Base-by-base conservation (phyloP, 1,139 yeast species). In the Candida albicans region DNA sequence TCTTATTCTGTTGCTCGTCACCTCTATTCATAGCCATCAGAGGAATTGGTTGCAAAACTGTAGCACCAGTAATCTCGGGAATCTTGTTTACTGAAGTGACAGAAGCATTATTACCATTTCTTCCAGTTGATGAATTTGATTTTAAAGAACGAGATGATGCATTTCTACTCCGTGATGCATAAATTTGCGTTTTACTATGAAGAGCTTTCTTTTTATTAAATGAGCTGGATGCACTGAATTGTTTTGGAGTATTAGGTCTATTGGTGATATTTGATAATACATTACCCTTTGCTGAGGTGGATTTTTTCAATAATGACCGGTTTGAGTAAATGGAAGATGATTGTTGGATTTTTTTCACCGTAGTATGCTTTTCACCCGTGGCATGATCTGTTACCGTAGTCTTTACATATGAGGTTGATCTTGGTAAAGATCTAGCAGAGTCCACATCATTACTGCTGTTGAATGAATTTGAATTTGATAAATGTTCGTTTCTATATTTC, bases 401-500 rank as follows among this genome's bases (percentile, higher is more conserved):
- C 42, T 68, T 75, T n/a, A 71, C 67, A 40, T 68, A 67, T 34
- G 81, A 72, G 8, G 73, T 66, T 2, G 82, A 74, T 49, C 73
- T 65, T 29, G 79, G 75, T 46, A 75, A 56, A 4, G 67, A 52
- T 29, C 55, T 56, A 40, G 55, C 51, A 14, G 50, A 43, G 26
- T 52, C 56, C 18, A 54, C 54, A 39, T 54, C 52, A 27, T 56
- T 52, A 7, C 39, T 38, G 12, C 43, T 38, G 8, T 40, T 47
- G 27, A 43, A 35, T 9, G 73, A 51, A 45, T 58, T 48, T 18
- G 52, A 50, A 14, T 38, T 34, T 24, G 54, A 37, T 8, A 62
- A 56, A 59, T 88, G 96, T 48, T 86, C 95, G 54, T 85, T 87
- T 52, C 97, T 79, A 63, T 93, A 93, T 56, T 88, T 84, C 72